Evolutionary conservation across 768 basidiomycete genomes (phyloP), one percentile per base, ranked within the genome.

Genomic region (Boletus sp.): DNA sequence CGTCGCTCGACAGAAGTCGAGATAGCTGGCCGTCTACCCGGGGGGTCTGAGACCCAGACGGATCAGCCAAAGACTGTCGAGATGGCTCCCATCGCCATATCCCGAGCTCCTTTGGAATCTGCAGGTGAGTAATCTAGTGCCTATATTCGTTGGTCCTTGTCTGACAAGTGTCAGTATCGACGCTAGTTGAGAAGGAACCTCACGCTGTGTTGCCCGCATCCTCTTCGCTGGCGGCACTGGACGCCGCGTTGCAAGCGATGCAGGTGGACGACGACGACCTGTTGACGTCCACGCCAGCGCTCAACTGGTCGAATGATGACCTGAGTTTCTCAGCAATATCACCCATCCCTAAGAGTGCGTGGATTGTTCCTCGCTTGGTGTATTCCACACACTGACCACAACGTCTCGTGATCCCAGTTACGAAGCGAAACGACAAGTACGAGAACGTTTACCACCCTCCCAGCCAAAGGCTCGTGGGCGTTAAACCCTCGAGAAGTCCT

Each of bases 21-120:
- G 45, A 28, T 30, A 46, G 42, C 37, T 50, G 36, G 18, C 30
- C 35, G 64, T 54, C 55, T 37, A 51, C 41, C 52, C 30, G 32
- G 62, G 53, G 56, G 55, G 58, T 66, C 57, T 64, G 65, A 7
- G 52, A 55, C 59, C 57, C 56, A 47, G 61, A 54, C 40, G 52
- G 29, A 30, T 36, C 50, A 32, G 44, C 37, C 17, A 17, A 58
- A 28, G 55, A 42, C 56, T 37, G 18, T 45, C 37, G 29, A 40
- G 28, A 18, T 39, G 41, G 28, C 41, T 44, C 18, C 59, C 44
- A 29, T 29, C 35, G 20, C 20, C 7, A 44, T 28, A 29, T 18
- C 17, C 7, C 39, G 17, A 30, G 5, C 39, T 47, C 50, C 46
- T 41, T 52, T 24, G 32, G 35, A 15, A n/a, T 37, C 52, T 32